Evolutionary conservation across 768 basidiomycete genomes (phyloP).

Genomic region (Amanita pseudoporphyria): DNA sequence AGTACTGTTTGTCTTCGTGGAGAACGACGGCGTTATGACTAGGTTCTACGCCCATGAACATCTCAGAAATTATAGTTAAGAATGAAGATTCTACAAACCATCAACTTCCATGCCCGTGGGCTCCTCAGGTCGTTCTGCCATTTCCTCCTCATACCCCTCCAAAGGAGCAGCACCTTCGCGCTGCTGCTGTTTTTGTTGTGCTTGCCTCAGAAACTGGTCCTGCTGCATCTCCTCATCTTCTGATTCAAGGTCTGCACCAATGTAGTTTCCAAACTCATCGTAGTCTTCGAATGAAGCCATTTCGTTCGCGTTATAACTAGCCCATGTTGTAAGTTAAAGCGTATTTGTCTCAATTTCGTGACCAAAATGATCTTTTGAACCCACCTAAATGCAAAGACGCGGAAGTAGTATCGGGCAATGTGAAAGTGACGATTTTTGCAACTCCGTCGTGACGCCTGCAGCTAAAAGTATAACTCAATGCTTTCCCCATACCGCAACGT

Average conservation of each 20-base stretch:
- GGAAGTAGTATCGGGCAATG: neutral
- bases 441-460: slow-evolving; percentile 18
- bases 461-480: neutral
- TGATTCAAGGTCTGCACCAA: slow-evolving; percentile 89
- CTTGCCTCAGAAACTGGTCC: slow-evolving; percentile 32
- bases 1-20: slow-evolving; percentile 98
- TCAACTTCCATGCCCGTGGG: slow-evolving; percentile 80
- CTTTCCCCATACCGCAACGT: neutral
- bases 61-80: neutral
- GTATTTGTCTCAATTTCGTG: neutral
- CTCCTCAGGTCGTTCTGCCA: slow-evolving; percentile 42
- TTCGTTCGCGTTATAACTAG: neutral
- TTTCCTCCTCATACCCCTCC: slow-evolving; percentile 78
- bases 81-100: slow-evolving; percentile 34
- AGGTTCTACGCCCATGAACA: slow-evolving; percentile 39
- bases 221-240: slow-evolving; percentile 56
- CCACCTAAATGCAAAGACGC: neutral
- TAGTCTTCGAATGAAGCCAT: slow-evolving; percentile 70
- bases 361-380: neutral
- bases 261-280: slow-evolving; percentile 96
- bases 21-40: slow-evolving; percentile 76
- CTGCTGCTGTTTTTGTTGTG: slow-evolving; percentile 16
- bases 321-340: neutral
- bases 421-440: slow-evolving; percentile 13
- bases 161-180: slow-evolving; percentile 36